Evolutionary conservation across 1,284 basidiomycete species (phyloP), one percentile per base, ranked within the genome.

Genomic region (Porogramme epimiltina): DNA sequence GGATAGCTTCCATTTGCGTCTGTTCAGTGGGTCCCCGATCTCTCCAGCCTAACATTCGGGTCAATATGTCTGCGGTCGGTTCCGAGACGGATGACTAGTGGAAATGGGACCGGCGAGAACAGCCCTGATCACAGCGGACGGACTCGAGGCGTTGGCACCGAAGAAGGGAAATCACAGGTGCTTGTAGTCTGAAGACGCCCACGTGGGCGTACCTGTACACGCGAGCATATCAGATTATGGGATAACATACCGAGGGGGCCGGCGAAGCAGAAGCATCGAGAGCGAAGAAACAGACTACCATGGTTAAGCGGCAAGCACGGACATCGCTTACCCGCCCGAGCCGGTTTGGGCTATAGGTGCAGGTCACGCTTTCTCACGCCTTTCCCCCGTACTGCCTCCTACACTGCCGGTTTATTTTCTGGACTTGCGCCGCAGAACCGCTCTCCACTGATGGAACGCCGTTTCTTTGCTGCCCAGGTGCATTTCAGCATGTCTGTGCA

Each of bases 321-420:
- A 16, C 34, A 31, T 31, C 28, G 28, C 28, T 31, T 31, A 31
- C 28, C 28, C 8, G 28, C 28, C 8, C 28, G 28, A 6, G 28
- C 28, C 28, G 28, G 28, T 31, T 31, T 31, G 28, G 28, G 28
- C 28, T 31, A 13, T 31, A 6, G 28, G 28, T 31, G 28, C 28
- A 31, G 13, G 8, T 6, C 8, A 6, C 28, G 28, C 28, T 34
- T 46, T 49, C 51, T 45, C 53, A 52, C 53, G 52, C 26, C 38
- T 45, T 15, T 38, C 20, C 19, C 37, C 20, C 20, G 25, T 33
- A 16, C 47, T 36, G 55, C 44, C n/a, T 53, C 56, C 56, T 52
- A 38, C 11, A 45, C 52, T n/a, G 52, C 52, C 47, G 56, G 56
- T 43, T 42, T 25, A 15, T 16, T 24, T 47, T 42, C 54, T 49